Evolutionary conservation across 441 rosid species (phyloP).

Genomic region (Syzygium syzygioides): DNA sequence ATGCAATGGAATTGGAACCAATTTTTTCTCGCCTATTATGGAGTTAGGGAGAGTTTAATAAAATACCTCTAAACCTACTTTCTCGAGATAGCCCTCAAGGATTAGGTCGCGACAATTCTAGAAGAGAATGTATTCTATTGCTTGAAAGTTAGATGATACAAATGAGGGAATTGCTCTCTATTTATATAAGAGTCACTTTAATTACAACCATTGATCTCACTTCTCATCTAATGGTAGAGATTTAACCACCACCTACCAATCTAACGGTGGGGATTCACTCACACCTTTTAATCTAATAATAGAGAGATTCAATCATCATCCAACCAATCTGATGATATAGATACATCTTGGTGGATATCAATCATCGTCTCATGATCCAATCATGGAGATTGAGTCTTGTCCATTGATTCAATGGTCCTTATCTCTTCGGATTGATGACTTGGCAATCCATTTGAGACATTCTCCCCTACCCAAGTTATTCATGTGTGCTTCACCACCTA

Average conservation of each 20-base stretch:
- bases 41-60: no score
- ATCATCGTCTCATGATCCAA: fast-evolving
- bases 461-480: background rate
- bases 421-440: background rate
- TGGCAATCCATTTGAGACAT: background rate
- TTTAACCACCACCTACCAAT: background rate
- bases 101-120: no score
- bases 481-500: background rate
- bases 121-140: no score
- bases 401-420: background rate
- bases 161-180: no score
- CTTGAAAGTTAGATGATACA: background rate
- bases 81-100: no score
- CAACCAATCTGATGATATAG: background rate
- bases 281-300: background rate
- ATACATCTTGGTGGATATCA: background rate
- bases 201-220: no score
- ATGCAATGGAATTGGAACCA: no score
- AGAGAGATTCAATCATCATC: background rate
- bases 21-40: no score
- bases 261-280: background rate
- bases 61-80: no score
- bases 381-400: background rate
- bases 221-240: background rate
- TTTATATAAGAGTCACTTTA: background rate